A percentile compares a stretch with the other conserved stretches of the same genome.
Conservation (phyloP, 2,329 filamentous ascomycete species). For the Juglanconis oblonga region DNA sequence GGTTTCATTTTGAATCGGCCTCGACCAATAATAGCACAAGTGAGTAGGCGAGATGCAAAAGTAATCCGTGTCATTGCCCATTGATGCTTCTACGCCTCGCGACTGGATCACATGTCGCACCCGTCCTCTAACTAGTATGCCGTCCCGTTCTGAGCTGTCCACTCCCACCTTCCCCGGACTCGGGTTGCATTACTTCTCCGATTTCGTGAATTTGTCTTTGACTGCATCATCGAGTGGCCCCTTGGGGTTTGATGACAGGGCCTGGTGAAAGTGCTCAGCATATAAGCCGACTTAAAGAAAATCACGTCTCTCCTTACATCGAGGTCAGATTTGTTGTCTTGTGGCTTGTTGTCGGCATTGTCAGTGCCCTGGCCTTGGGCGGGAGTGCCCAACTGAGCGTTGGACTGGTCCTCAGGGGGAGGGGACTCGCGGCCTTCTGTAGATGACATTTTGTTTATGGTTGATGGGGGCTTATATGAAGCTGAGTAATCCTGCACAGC, state of each 20-base stretch:
- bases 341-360: constrained; percentile 51
- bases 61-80: not conserved
- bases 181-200: constrained; percentile 14
- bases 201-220: constrained; percentile 60
- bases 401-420: constrained; percentile 64
- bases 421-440: constrained; percentile 73
- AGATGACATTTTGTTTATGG: constrained; percentile 57
- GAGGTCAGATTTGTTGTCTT: constrained; percentile 49
- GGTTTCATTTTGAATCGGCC: too few relatives aligned
- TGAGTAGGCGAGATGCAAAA: not conserved
- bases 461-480: constrained; percentile 7
- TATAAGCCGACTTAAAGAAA: constrained; percentile 9
- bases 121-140: not conserved
- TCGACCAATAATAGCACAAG: too few relatives aligned
- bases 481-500: not conserved
- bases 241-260: constrained; percentile 63
- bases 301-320: constrained; percentile 34
- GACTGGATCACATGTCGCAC: not conserved
- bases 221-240: constrained; percentile 60
- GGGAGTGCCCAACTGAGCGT: constrained; percentile 58
- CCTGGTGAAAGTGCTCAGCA: constrained; percentile 29
- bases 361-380: constrained; percentile 57
- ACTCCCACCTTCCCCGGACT: too few relatives aligned
- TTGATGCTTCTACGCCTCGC: not conserved
- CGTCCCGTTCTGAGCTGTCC: not conserved